Conservation (phyloP, 2,329 filamentous ascomycete genomes). For the Anisogramma anomala region DNA sequence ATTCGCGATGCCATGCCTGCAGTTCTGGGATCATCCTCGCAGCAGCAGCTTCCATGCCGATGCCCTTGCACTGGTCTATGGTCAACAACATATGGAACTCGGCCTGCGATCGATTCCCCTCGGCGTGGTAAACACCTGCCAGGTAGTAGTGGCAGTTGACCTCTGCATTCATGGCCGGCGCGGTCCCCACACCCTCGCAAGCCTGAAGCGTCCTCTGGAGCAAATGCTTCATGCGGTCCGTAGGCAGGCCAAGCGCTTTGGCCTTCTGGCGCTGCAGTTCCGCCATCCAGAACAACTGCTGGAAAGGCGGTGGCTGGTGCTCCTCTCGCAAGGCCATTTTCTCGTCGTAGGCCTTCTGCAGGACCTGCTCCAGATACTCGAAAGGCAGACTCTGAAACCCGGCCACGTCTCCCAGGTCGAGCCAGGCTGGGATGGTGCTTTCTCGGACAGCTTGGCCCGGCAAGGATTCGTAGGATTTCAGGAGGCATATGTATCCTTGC, state of each 20-base stretch:
- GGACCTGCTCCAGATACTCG: slow-evolving; percentile 3
- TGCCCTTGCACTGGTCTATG: too few species aligned
- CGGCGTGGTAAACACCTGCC: slow-evolving; percentile 3
- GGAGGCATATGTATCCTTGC: slow-evolving; percentile 8
- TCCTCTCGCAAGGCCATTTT: neutral
- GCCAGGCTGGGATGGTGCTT: slow-evolving; percentile 9
- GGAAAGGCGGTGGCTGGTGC: neutral
- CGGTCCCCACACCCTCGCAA: neutral
- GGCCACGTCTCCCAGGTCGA: slow-evolving; percentile 11
- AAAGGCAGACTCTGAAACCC: slow-evolving; percentile 8
- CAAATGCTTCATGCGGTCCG: neutral
- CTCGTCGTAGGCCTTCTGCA: slow-evolving; percentile 6
- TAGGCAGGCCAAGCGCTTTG: neutral
- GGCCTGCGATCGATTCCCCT: slow-evolving; percentile 2
- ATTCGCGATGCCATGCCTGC: too few species aligned
- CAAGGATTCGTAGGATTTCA: slow-evolving; percentile 6
- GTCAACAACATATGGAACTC: slow-evolving; percentile 1
- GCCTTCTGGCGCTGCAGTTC: slow-evolving; percentile 14
- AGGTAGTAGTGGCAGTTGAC: slow-evolving; percentile 9
- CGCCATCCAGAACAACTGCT: slow-evolving; percentile 5
- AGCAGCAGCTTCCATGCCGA: too few species aligned
- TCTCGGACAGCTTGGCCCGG: neutral
- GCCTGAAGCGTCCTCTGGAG: slow-evolving; percentile 3
- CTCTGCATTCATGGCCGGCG: neutral
- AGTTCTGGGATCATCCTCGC: too few species aligned